phyloP scores from a whole-genome alignment of 2,329 filamentous ascomycete genomes.

The Verticillium zaregamsianum region DNA sequence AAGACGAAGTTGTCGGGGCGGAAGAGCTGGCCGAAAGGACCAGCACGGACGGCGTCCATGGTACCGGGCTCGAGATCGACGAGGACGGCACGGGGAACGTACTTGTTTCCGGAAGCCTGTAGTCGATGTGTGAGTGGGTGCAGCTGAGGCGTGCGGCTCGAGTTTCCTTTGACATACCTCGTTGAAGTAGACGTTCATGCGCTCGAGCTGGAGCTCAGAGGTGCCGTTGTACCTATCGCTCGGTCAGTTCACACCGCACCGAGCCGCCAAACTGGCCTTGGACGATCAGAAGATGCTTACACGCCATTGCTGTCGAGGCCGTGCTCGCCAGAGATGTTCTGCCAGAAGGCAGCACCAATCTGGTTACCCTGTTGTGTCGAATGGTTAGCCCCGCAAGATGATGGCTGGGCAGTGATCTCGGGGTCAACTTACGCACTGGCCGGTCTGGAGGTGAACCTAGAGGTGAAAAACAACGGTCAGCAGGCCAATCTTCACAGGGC shows the following conservation, averaged over 20 bases:
- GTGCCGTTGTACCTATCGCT: constrained; percentile 82
- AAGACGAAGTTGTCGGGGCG: constrained; percentile 99
- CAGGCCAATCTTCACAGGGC: constrained; percentile 17
- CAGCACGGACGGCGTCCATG: constrained; percentile 98
- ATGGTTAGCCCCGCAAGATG: constrained; percentile 29
- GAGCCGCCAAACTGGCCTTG: neutral
- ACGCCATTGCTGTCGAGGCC: constrained; percentile 96
- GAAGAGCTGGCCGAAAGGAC: constrained; percentile 98
- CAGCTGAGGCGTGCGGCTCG: neutral
- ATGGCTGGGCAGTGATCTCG: neutral
- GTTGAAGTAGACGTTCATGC: constrained; percentile 99
- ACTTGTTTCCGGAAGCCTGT: constrained; percentile 95
- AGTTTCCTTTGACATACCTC: constrained; percentile 37
- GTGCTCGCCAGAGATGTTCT: constrained; percentile 85
- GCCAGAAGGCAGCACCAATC: constrained; percentile 99
- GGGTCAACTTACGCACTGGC: constrained; percentile 78
- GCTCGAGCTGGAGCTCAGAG: constrained; percentile 98
- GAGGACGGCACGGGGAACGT: constrained; percentile 97
- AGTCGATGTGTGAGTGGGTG: neutral
- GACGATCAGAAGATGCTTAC: constrained; percentile 52
- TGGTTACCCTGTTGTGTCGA: constrained; percentile 79
- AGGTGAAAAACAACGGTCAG: constrained; percentile 50
- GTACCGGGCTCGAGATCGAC: constrained; percentile 99
- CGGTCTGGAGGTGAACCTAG: constrained; percentile 99
- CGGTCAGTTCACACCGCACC: neutral